phyloP scores from a whole-genome alignment of 2,329 filamentous ascomycete genomes.

The Hyphodiscus sp. region DNA sequence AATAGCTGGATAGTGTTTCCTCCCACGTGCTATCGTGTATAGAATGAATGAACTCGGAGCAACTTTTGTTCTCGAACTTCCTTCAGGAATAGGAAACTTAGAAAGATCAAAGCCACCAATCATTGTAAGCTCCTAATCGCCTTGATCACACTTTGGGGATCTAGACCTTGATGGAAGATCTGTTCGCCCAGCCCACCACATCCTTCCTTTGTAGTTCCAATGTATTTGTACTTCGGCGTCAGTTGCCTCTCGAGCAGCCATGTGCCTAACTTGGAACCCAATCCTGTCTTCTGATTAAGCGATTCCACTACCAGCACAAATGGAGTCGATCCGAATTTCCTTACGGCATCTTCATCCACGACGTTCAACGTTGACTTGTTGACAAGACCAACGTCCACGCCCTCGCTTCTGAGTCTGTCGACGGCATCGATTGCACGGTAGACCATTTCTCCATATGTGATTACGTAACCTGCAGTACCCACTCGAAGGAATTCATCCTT shows the following conservation, averaged over 20 bases:
- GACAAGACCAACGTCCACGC: conserved; percentile 33
- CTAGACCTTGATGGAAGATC: conserved; percentile 33
- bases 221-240: conserved; percentile 32
- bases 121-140: neutral
- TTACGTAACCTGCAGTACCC: conserved; percentile 33
- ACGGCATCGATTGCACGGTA: conserved; percentile 35
- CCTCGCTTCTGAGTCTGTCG: conserved; percentile 31
- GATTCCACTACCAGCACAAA: conserved; percentile 35
- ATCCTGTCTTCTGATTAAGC: conserved; percentile 34
- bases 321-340: conserved; percentile 30
- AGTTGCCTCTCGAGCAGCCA: conserved; percentile 33
- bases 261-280: conserved; percentile 33
- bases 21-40: too few relatives aligned
- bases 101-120: neutral
- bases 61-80: too few relatives aligned
- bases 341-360: conserved; percentile 34
- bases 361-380: conserved; percentile 35
- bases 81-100: neutral
- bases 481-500: conserved; percentile 34
- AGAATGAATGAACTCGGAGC: too few relatives aligned
- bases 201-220: conserved; percentile 34
- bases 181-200: conserved; percentile 34
- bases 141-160: conserved; percentile 28
- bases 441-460: conserved; percentile 35
- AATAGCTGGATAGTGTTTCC: too few relatives aligned